Evolutionary conservation across 1,284 basidiomycete species (phyloP).

Genomic region (Vanrija sp.): DNA sequence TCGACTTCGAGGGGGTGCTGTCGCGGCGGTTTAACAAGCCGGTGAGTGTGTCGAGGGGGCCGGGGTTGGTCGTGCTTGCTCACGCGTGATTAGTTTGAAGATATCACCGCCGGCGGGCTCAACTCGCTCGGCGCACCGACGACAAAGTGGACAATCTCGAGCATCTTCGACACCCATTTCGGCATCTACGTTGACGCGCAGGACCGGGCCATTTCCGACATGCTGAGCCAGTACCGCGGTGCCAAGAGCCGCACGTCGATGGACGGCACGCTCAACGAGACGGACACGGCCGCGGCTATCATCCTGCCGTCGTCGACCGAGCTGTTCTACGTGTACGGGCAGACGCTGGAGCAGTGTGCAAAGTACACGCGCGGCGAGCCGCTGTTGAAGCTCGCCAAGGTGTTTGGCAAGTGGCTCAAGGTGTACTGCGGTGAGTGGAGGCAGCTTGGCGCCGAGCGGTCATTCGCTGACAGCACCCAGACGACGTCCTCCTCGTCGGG

Average conservation of each 20-base stretch:
- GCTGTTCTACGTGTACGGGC: slow-evolving; percentile 94
- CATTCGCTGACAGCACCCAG: slow-evolving; percentile 48
- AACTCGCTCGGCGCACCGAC: slow-evolving; percentile 24
- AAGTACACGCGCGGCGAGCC: slow-evolving; percentile 71
- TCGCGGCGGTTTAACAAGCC: slow-evolving; percentile 70
- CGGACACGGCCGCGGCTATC: slow-evolving; percentile 56
- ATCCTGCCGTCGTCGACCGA: slow-evolving; percentile 93
- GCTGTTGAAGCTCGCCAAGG: slow-evolving; percentile 68
- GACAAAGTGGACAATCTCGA: slow-evolving; percentile 63
- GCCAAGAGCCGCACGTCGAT: slow-evolving; percentile 62
- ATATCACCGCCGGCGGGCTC: slow-evolving; percentile 26
- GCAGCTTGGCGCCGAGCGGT: neutral
- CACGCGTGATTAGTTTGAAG: slow-evolving; percentile 42
- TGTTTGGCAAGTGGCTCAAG: slow-evolving; percentile 90
- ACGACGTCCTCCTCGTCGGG: slow-evolving; percentile 73
- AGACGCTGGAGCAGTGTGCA: slow-evolving; percentile 89
- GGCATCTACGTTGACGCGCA: slow-evolving; percentile 92
- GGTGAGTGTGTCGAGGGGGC: slow-evolving; percentile 59
- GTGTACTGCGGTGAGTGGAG: slow-evolving; percentile 74
- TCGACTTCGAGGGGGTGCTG: slow-evolving; percentile 79
- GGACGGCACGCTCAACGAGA: slow-evolving; percentile 57
- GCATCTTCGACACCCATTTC: slow-evolving; percentile 88
- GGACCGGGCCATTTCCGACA: slow-evolving; percentile 61
- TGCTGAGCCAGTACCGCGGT: slow-evolving; percentile 69
- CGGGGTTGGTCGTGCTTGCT: slow-evolving; percentile 3